Conservation (phyloP, 192 early-diverging fungal genomes). For the Entophlyctis luteolus region DNA sequence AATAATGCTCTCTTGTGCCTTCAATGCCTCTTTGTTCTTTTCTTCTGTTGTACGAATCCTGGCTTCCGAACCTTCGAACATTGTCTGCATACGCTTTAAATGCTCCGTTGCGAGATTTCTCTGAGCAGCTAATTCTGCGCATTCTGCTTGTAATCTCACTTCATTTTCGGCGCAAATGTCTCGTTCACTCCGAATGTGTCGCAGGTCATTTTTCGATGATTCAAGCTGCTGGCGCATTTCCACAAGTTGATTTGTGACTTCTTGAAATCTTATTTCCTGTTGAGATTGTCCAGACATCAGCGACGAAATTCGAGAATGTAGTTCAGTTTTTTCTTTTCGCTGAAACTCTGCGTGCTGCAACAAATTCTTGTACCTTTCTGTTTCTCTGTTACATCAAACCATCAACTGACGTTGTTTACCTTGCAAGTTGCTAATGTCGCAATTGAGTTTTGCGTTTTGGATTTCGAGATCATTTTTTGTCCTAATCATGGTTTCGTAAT, state of each 20-base stretch:
- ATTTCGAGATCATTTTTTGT: slow-evolving; percentile 62
- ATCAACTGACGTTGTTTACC: too few species aligned
- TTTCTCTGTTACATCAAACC: too few species aligned
- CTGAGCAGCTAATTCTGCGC: slow-evolving; percentile 47
- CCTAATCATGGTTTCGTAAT: slow-evolving; percentile 45
- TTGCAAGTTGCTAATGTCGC: slow-evolving; percentile 50
- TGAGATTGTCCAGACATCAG: slow-evolving; percentile 47
- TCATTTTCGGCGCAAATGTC: slow-evolving; percentile 51
- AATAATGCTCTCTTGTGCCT: slow-evolving; percentile 22
- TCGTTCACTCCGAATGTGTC: slow-evolving; percentile 55
- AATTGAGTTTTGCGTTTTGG: slow-evolving; percentile 58
- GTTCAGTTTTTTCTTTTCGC: slow-evolving; percentile 57
- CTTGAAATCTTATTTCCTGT: slow-evolving; percentile 62
- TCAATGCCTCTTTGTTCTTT: slow-evolving; percentile 5
- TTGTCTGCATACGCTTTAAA: slow-evolving; percentile 47
- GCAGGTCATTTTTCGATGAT: slow-evolving; percentile 41
- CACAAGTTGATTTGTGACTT: slow-evolving; percentile 45
- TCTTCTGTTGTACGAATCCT: not conserved
- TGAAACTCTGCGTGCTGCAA: slow-evolving; percentile 50
- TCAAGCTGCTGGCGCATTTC: slow-evolving; percentile 50
- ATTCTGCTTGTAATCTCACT: slow-evolving; percentile 47
- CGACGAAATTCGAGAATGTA: slow-evolving; percentile 54
- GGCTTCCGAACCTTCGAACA: slow-evolving; percentile 52
- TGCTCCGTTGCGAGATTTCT: slow-evolving; percentile 52
- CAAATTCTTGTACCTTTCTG: slow-evolving; percentile 62